Percentiles rank a stretch among this genome's conserved stretches.
phyloP scores from a whole-genome alignment of 164 flowering plant genomes.

The Sedum album region DNA sequence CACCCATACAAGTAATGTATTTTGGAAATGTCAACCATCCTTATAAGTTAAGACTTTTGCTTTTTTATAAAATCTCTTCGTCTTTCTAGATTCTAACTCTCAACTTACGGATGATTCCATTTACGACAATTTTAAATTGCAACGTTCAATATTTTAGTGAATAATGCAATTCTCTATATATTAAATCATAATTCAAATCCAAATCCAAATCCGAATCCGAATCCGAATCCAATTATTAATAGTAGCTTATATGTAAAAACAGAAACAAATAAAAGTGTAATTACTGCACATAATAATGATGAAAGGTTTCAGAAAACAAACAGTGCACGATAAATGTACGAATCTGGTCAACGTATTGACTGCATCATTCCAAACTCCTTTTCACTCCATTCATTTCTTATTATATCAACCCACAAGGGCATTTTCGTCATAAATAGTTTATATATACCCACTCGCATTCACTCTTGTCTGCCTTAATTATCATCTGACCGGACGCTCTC shows the following conservation, averaged over 20 bases:
- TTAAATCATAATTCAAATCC: too few relatives aligned
- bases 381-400: neutral
- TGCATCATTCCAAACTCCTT: neutral
- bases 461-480: neutral
- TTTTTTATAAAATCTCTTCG: neutral
- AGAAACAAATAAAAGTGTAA: neutral
- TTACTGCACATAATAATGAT: neutral
- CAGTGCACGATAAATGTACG: slow-evolving; percentile 16
- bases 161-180: too few relatives aligned
- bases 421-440: neutral
- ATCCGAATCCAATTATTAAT: neutral
- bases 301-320: slow-evolving; percentile 5
- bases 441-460: neutral
- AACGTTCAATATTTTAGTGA: too few relatives aligned
- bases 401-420: neutral
- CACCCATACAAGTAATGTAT: neutral
- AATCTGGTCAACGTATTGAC: slow-evolving; percentile 47
- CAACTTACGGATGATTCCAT: too few relatives aligned
- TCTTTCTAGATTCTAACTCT: too few relatives aligned
- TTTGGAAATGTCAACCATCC: slow-evolving; percentile 3
- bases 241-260: neutral
- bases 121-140: too few relatives aligned
- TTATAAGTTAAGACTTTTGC: neutral
- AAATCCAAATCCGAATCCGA: too few relatives aligned
- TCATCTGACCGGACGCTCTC: neutral